Evolutionary conservation across 768 basidiomycete genomes (phyloP), one percentile per base, ranked within the genome.

Genomic region (Lactifluus echinatus): DNA sequence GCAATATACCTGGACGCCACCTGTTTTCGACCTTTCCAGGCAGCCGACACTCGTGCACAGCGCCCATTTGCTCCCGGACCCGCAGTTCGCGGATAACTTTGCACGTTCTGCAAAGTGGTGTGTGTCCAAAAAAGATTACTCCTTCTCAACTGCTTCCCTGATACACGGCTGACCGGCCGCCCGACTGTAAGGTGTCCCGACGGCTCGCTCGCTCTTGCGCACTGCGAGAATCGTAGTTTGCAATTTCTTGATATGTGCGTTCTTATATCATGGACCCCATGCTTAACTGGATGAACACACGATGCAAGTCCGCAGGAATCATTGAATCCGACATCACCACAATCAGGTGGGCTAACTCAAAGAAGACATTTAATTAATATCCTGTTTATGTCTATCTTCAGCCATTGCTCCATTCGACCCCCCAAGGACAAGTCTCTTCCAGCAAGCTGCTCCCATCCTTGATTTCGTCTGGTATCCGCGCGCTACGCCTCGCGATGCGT

Each of bases 381-480:
- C 56, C 19, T 24, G 28, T 14, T 36, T 26, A 19, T 6, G 2
- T 29, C 21, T 24, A 26, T 47, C 21, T 43, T 29, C n/a, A 56
- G 55, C 29, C 7, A 15, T 43, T 4, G 39, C 39, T 11, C 47
- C 56, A 49, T 53, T 56, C 43, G 37, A 31, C 39, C 44, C 47
- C 19, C 63, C 47, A 4, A 55, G 42, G 42, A 47, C 45, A 19
- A 40, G 44, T 24, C 24, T 49, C 14, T 56, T 83, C 36, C 53
- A 64, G 0, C 89, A 90, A 67, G 71, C 89, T 1, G 77, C 84
- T 0, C 80, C 92, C 0, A 79, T 94, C 34, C 77, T 93, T 34
- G 89, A 93, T 54, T 86, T 82, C 61, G 58, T 76, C 17, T 97
- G 94, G 93, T 95, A 87, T 66, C 93, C 95, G 0, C 75, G 78